phyloP scores from a whole-genome alignment of 2,329 filamentous ascomycete genomes.

The Aspergillaceae sp. region DNA sequence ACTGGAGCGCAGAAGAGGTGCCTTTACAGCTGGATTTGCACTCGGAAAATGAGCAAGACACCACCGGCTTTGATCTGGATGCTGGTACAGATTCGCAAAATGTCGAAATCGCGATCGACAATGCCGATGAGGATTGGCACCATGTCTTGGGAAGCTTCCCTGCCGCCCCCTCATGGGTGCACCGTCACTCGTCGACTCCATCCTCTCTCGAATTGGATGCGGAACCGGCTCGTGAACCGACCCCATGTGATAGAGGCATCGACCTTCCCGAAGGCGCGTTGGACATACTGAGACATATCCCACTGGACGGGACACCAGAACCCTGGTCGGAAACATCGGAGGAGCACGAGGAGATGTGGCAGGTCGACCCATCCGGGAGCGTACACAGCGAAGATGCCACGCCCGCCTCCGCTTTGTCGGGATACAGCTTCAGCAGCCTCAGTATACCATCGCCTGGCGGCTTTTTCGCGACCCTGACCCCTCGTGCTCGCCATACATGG shows the following conservation, averaged over 20 bases:
- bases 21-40: slow-evolving; percentile 27
- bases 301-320: slow-evolving; percentile 42
- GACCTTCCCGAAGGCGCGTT: slow-evolving; percentile 72
- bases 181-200: slow-evolving; percentile 12
- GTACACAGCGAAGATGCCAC: slow-evolving; percentile 36
- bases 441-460: slow-evolving; percentile 86
- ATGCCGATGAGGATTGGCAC: slow-evolving; percentile 52
- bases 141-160: slow-evolving; percentile 35
- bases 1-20: slow-evolving; percentile 48
- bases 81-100: slow-evolving; percentile 19
- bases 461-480: slow-evolving; percentile 80
- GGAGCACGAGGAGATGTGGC: slow-evolving; percentile 55
- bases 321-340: slow-evolving; percentile 33
- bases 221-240: slow-evolving; percentile 15
- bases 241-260: slow-evolving; percentile 46
- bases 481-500: slow-evolving; percentile 73
- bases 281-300: slow-evolving; percentile 68
- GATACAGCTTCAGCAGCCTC: slow-evolving; percentile 66
- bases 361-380: slow-evolving; percentile 47
- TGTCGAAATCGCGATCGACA: slow-evolving; percentile 32
- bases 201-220: slow-evolving; percentile 10
- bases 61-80: slow-evolving; percentile 16
- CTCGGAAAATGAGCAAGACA: slow-evolving; percentile 13
- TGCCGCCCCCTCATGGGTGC: slow-evolving; percentile 22
- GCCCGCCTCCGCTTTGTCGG: slow-evolving; percentile 49